A percentile compares a stretch with the other conserved stretches of the same genome.
phyloP scores from a whole-genome alignment of 164 flowering plant species.

The Paratinospora sagittata region DNA sequence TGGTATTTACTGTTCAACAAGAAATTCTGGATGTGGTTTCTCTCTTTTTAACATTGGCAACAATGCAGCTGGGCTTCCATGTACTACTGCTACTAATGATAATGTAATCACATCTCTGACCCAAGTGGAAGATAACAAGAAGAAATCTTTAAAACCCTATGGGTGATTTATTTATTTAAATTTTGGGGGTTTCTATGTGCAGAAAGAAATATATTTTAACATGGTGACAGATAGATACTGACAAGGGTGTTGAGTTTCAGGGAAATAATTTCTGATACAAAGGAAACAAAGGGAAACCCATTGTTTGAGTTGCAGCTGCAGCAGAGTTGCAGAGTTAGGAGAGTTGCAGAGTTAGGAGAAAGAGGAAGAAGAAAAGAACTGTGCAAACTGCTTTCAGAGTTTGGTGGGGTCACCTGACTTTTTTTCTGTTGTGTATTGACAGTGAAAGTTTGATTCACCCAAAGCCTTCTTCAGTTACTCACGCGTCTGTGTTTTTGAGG shows the following conservation, averaged over 20 bases:
- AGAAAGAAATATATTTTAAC: neutral
- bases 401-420: too few species aligned
- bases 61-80: neutral
- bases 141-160: neutral
- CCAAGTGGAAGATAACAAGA: neutral
- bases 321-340: too few species aligned
- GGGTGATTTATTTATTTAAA: neutral
- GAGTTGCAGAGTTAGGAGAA: too few species aligned
- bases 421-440: too few species aligned
- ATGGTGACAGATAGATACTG: constrained; percentile 40
- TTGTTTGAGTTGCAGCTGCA: too few species aligned
- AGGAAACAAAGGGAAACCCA: too few species aligned
- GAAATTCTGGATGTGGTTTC: neutral
- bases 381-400: neutral
- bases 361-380: constrained; percentile 2
- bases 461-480: too few species aligned
- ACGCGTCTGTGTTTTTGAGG: too few species aligned
- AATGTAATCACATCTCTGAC: constrained; percentile 1
- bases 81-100: neutral
- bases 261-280: too few species aligned
- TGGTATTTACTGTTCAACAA: neutral
- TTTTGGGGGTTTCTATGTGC: neutral
- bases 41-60: neutral
- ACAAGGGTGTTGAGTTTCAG: too few species aligned
- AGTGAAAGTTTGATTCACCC: too few species aligned